Base-by-base conservation (phyloP, 345 rosid species). In the Arabis hirsuta region DNA sequence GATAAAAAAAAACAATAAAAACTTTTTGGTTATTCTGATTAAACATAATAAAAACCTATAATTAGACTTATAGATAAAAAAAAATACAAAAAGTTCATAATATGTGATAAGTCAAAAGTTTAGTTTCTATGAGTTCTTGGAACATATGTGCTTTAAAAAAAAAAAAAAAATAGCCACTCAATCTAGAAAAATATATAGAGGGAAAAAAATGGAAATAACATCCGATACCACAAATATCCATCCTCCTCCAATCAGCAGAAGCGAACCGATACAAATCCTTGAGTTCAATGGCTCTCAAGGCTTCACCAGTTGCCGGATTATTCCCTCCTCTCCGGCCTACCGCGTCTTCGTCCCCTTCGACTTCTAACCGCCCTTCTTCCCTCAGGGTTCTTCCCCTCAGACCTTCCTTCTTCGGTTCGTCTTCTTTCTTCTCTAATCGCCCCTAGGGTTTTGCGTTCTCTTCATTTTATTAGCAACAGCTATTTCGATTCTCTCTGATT, bases 291-390 rank as follows among this genome's bases (percentile, higher is more conserved):
- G 82, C 87, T 42, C 65, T 75, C 4, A 81, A 53, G 54, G 83
- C 83, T 70, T 73, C 84, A 44, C 83, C 84, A n/a, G 67, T 79
- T 9, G 20, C 80, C 58, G 82, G 84, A 29, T 29, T 77, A 34
- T 76, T 79, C 56, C 70, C 78, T 72, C 69, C 77, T 43, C 80
- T 76, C 36, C 80, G 80, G 12, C 72, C 56, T 2, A 47, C 71
- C n/a, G 48, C 55, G 51, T 66, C 73, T 31, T 76, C 73, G 0
- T 72, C 70, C 2, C 78, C 77, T 12, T 57, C 71, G 1, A 46
- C 78, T 32, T 65, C 63, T 57, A 65, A 70, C 48, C 74, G 61
- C 19, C 78, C 78, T 45, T 43, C 36, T 65, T 38, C 51, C 43
- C 54, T 66, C 74, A 66, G 69, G 44, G 32, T 63, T 9, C 44